Conservation (phyloP, 768 basidiomycete species). For the Tricholoma matsutake region DNA sequence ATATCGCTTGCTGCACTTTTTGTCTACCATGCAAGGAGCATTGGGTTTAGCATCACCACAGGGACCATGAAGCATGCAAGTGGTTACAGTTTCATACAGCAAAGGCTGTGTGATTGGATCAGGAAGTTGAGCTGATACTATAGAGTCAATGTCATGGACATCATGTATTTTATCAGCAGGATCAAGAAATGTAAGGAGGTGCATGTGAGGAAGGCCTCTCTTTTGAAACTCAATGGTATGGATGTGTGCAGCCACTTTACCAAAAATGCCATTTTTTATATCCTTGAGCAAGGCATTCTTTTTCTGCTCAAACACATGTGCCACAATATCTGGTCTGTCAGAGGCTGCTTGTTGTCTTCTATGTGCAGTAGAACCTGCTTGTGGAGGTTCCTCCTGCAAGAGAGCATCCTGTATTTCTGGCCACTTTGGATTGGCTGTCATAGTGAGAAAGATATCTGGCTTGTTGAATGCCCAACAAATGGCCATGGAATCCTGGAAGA, state of each 20-base stretch:
- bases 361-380: not conserved
- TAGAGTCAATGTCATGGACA: conserved; percentile 35
- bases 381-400: not conserved
- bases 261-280: not conserved
- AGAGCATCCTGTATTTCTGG: conserved; percentile 29
- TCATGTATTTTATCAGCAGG: conserved; percentile 24
- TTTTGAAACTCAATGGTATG: conserved; percentile 57
- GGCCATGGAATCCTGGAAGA: conserved; percentile 24
- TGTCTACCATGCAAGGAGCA: conserved; percentile 35
- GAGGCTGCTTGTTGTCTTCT: conserved; percentile 11
- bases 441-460: conserved; percentile 43
- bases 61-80: conserved; percentile 43
- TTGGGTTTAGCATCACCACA: conserved; percentile 21
- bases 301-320: not conserved
- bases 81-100: conserved; percentile 29
- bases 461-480: conserved; percentile 30
- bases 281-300: not conserved
- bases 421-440: conserved; percentile 47
- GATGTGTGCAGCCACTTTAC: conserved; percentile 10
- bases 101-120: conserved; percentile 30
- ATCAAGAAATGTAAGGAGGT: conserved; percentile 42
- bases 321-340: not conserved
- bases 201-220: conserved; percentile 50
- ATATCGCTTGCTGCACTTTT: conserved; percentile 34
- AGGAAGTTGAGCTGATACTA: conserved; percentile 40